Percentiles rank a stretch among this genome's conserved stretches.
phyloP scores from a whole-genome alignment of 1,284 basidiomycete species.

The Somion occarium region DNA sequence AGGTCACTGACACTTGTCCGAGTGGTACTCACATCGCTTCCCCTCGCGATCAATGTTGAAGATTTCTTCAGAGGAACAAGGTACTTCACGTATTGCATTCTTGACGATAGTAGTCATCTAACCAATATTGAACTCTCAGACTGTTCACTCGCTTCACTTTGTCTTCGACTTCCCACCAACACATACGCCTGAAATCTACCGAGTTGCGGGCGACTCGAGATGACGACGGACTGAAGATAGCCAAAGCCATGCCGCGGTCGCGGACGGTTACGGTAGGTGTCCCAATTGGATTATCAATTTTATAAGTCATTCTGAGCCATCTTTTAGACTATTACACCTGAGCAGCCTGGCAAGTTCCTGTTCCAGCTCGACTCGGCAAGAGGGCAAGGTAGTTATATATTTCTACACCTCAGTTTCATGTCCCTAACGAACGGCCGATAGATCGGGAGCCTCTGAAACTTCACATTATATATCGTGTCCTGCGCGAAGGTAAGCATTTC shows the following conservation, averaged over 20 bases:
- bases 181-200: constrained; percentile 61
- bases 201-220: constrained; percentile 43
- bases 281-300: background rate
- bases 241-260: constrained; percentile 38
- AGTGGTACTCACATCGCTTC: constrained; percentile 59
- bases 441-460: constrained; percentile 62
- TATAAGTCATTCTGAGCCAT: background rate
- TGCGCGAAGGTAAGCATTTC: constrained; percentile 59
- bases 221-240: constrained; percentile 46
- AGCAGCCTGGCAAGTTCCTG: constrained; percentile 64
- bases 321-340: constrained; percentile 61
- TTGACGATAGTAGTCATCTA: background rate
- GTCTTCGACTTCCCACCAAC: constrained; percentile 66
- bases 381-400: constrained; percentile 49
- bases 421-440: constrained; percentile 19
- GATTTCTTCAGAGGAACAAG: constrained; percentile 74
- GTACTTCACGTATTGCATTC: constrained; percentile 14
- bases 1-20: constrained; percentile 51
- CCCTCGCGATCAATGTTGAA: constrained; percentile 79
- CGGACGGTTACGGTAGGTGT: constrained; percentile 24
- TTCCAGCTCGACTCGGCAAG: constrained; percentile 62
- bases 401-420: too few species aligned
- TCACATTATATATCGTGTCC: constrained; percentile 62
- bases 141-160: constrained; percentile 79
- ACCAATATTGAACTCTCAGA: constrained; percentile 31